Evolutionary conservation across 192 early-diverging fungal species (phyloP).

Genomic region (Linnemannia schmuckeri): DNA sequence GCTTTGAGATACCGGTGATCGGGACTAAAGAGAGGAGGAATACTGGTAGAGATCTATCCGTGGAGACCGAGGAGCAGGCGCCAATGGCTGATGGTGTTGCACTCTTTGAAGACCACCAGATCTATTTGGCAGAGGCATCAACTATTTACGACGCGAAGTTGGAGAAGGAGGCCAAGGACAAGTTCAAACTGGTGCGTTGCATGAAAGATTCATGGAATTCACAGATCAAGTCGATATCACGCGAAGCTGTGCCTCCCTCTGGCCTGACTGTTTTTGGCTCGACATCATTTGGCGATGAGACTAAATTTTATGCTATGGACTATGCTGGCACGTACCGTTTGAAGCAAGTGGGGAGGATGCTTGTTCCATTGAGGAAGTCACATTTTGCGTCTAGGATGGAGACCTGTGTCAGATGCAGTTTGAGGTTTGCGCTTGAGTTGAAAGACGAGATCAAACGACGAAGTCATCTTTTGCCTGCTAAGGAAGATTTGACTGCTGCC

Average conservation of each 20-base stretch:
- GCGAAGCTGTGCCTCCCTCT: conserved; percentile 8
- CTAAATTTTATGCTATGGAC: conserved; percentile 22
- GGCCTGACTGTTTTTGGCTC: conserved; percentile 25
- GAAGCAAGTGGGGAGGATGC: conserved; percentile 5
- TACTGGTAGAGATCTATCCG: background rate
- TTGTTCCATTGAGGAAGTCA: conserved; percentile 12
- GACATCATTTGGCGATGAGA: conserved; percentile 18
- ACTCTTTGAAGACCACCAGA: conserved; percentile 22
- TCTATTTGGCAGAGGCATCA: conserved; percentile 32
- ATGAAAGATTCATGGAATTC: conserved; percentile 30
- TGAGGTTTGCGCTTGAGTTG: conserved; percentile 23
- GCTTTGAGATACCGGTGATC: conserved; percentile 15
- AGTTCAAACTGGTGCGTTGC: conserved; percentile 18
- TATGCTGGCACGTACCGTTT: background rate
- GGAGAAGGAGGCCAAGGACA: conserved; percentile 23
- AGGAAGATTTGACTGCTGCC: conserved; percentile 10
- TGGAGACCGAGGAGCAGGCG: conserved; percentile 16
- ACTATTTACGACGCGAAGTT: conserved; percentile 5
- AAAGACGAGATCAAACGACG: conserved; percentile 8
- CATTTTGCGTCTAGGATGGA: conserved; percentile 20
- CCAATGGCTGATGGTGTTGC: conserved; percentile 26
- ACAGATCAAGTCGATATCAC: conserved; percentile 19
- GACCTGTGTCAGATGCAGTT: conserved; percentile 16
- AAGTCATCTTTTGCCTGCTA: background rate
- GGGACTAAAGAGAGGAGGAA: conserved; percentile 27